Evolutionary conservation across 768 basidiomycete genomes (phyloP).

Genomic region (Suillus variegatus): DNA sequence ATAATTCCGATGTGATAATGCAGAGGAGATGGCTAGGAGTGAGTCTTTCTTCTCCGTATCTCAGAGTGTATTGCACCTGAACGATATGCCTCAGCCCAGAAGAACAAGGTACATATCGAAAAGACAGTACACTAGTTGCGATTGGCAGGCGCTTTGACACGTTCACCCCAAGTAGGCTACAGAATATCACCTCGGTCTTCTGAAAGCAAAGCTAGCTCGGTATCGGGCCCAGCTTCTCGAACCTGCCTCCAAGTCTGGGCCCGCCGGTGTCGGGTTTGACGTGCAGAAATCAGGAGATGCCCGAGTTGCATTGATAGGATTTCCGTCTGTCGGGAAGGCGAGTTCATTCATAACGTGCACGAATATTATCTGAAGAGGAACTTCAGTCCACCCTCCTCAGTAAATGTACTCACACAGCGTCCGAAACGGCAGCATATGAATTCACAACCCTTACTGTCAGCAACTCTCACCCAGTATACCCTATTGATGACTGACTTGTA

Average conservation of each 20-base stretch:
- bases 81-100: constrained; percentile 64
- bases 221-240: constrained; percentile 96
- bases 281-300: constrained; percentile 90
- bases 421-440: constrained; percentile 90
- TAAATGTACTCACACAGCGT: constrained; percentile 90
- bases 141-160: constrained; percentile 13
- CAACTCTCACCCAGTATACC: neutral
- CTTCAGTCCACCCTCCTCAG: constrained; percentile 83
- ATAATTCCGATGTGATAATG: neutral
- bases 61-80: constrained; percentile 7
- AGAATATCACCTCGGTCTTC: constrained; percentile 89
- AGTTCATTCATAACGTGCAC: neutral
- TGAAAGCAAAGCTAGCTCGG: constrained; percentile 93
- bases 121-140: constrained; percentile 7
- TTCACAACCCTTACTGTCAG: constrained; percentile 88
- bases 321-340: constrained; percentile 93
- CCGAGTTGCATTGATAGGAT: constrained; percentile 89
- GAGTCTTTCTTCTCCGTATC: constrained; percentile 34
- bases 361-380: constrained; percentile 11
- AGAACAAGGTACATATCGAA: constrained; percentile 75
- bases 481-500: constrained; percentile 1
- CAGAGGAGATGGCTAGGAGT: constrained; percentile 99
- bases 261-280: constrained; percentile 83
- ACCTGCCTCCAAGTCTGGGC: constrained; percentile 81
- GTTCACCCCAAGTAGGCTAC: constrained; percentile 62